These are phyloP conservation scores for Gossypium schwendimanii DNA, from an alignment of 441 rosid species.

Conservation along the genomic window DNA sequence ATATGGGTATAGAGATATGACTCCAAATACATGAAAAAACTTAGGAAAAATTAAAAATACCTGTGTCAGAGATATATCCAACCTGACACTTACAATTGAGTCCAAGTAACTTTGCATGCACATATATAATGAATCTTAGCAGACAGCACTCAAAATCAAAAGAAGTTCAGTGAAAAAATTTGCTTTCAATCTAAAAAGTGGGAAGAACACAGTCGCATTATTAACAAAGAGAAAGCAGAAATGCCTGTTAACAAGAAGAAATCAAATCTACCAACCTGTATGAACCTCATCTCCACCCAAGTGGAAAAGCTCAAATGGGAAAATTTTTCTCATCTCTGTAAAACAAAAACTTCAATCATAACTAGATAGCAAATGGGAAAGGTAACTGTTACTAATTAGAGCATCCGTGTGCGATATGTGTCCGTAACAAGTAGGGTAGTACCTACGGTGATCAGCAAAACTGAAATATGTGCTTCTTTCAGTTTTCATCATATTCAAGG, in stretches of 20 bases:
- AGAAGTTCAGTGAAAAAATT: background rate
- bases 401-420: background rate
- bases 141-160: background rate
- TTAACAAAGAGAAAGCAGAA: background rate
- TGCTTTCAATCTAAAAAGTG: background rate
- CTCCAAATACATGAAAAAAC: too few species aligned
- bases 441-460: background rate
- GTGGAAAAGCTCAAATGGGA: conserved; percentile 94
- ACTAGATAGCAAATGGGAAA: background rate
- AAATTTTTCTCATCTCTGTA: conserved; percentile 79
- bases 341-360: conserved; percentile 11
- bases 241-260: conserved; percentile 13
- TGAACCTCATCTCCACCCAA: conserved; percentile 98
- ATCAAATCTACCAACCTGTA: conserved; percentile 46
- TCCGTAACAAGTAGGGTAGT: background rate
- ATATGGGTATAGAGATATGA: too few species aligned
- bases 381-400: background rate
- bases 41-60: too few species aligned
- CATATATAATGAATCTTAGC: background rate
- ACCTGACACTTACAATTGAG: too few species aligned
- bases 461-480: background rate
- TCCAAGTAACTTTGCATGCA: background rate
- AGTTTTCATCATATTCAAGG: background rate
- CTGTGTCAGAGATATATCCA: too few species aligned
- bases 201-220: background rate